Evolutionary conservation across 768 basidiomycete genomes (phyloP), one percentile per base, ranked within the genome.

Genomic region (Hypsizygus marmoreus): DNA sequence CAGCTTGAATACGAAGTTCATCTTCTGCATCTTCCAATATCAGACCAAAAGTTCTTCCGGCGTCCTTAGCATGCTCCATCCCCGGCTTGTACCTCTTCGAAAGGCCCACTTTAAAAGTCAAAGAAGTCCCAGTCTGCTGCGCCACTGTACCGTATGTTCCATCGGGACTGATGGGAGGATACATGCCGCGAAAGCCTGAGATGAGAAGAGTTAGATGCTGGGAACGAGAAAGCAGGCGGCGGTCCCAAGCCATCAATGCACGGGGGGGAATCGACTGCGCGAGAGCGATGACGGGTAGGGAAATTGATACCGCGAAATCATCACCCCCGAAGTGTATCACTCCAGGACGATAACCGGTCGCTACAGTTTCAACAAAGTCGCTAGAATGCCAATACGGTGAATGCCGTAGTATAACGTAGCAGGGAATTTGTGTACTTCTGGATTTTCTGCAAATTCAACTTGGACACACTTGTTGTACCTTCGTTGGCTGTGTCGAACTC

Each of bases 201-300:
- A 88, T 78, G 20, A 88, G 72, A n/a, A 88, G 73, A 4, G 79
- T 79, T 36, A 89, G 69, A 64, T 86, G 71, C 16, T 79, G 77
- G 10, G 75, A 66, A 23, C 74, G 71, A 4, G 79, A 70, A 16
- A 88, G 70, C 4, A 88, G 73, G 7, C 76, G 76, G 11, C 78
- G 71, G 55, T 89, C 87, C 87, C 87, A 89, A 17, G 86, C 85
- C 63, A 86, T 77, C 24, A 89, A 67, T 8, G 84, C 85, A 28
- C 80, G 80, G 3, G 83, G 74, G 9, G 84, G 75, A 17, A 86
- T 79, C 39, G 69, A 71, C 10, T 72, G 54, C 11, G 80, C 70
- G 9, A 85, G 70, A 8, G 54, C 65, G 46, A 82, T 66, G 30
- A 79, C 72, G 9, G 82, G 79, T n/a, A 81, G 46, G 2, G 82